phyloP scores from a whole-genome alignment of 2,329 filamentous ascomycete genomes.

The Gnomoniopsis smithogilvyi region DNA sequence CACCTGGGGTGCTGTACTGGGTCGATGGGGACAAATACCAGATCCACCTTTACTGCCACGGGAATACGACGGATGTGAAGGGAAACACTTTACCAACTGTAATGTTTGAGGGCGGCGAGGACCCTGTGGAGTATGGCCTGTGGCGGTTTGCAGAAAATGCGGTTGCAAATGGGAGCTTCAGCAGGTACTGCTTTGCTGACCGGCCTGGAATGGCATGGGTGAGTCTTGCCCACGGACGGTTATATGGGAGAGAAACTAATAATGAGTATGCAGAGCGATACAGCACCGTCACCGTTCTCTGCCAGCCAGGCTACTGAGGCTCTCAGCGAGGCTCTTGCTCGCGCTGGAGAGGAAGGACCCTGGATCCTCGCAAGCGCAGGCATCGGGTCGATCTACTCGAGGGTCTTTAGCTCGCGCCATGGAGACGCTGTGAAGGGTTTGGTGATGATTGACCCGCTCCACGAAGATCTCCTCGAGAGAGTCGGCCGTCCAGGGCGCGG shows the following conservation, averaged over 20 bases:
- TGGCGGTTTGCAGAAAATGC: constrained; percentile 76
- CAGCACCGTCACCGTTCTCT: constrained; percentile 88
- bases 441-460: constrained; percentile 81
- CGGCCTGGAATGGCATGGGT: constrained; percentile 83
- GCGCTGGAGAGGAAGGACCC: constrained; percentile 78
- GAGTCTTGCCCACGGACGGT: constrained; percentile 32
- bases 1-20: constrained; percentile 72
- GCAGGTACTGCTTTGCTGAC: constrained; percentile 92
- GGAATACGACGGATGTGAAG: constrained; percentile 59
- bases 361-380: constrained; percentile 88
- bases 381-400: constrained; percentile 82
- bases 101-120: constrained; percentile 79
- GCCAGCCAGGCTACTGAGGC: constrained; percentile 91
- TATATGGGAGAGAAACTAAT: constrained; percentile 2
- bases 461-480: constrained; percentile 76
- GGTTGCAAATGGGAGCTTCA: constrained; percentile 75
- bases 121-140: constrained; percentile 73
- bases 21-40: constrained; percentile 84
- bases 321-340: constrained; percentile 78
- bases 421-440: constrained; percentile 71
- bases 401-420: constrained; percentile 87
- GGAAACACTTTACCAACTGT: constrained; percentile 70
- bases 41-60: constrained; percentile 81
- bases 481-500: constrained; percentile 68
- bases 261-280: constrained; percentile 58